Evolutionary conservation across 2,329 filamentous ascomycete species (phyloP).

Genomic region (Bipolaris oryzae): DNA sequence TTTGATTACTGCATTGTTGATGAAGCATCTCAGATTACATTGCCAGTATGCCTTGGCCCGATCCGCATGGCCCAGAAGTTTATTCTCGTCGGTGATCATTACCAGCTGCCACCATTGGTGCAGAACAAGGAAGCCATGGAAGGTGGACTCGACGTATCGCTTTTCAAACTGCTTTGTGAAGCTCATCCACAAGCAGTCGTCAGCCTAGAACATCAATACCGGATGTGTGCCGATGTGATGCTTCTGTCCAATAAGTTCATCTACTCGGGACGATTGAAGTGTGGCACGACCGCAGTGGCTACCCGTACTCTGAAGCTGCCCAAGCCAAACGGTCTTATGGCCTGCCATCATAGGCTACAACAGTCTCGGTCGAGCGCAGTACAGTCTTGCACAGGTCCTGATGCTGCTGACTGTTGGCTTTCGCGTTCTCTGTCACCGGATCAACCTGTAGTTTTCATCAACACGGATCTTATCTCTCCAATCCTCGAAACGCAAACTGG

Average conservation of each 20-base stretch:
- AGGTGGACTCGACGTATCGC: constrained; percentile 86
- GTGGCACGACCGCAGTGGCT: constrained; percentile 79
- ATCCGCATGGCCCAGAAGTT: constrained; percentile 93
- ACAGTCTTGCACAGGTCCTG: constrained; percentile 58
- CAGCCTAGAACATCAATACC: constrained; percentile 93
- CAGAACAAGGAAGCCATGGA: constrained; percentile 86
- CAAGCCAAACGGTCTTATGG: constrained; percentile 42
- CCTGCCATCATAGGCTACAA: constrained; percentile 40
- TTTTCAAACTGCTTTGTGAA: constrained; percentile 94
- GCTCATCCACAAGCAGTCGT: constrained; percentile 85
- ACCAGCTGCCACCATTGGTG: constrained; percentile 91
- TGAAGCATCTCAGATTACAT: constrained; percentile 94
- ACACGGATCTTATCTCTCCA: constrained; percentile 77
- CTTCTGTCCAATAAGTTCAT: constrained; percentile 89
- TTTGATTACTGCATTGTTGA: constrained; percentile 99
- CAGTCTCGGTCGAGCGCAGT: constrained; percentile 12
- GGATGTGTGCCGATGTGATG: constrained; percentile 99
- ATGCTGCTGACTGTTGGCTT: constrained; percentile 71
- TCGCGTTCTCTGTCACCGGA: constrained; percentile 71
- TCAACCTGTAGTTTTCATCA: constrained; percentile 81
- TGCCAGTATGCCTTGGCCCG: constrained; percentile 91
- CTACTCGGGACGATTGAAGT: constrained; percentile 88
- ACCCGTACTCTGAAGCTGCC: constrained; percentile 71
- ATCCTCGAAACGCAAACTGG: constrained; percentile 72
- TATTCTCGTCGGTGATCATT: constrained; percentile 94